phyloP scores from a whole-genome alignment of 1,284 basidiomycete species.

The Puccinia polysora region DNA sequence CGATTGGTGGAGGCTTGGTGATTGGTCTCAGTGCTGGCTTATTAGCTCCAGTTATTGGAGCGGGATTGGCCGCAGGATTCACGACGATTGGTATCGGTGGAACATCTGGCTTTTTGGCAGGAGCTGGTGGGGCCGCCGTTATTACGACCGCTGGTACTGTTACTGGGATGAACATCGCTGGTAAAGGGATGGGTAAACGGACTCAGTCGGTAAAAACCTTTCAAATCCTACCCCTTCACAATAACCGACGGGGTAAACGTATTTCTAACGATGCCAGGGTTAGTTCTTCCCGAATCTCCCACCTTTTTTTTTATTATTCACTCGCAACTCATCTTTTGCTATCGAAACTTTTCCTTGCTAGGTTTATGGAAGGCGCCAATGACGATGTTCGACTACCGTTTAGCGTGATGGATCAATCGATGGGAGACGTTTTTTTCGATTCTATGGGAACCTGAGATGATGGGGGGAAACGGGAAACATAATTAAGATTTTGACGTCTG shows the following conservation, averaged over 20 bases:
- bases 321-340: constrained; percentile 32
- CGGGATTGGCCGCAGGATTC: constrained; percentile 79
- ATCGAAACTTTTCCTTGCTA: constrained; percentile 51
- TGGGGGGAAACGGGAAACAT: constrained; percentile 85
- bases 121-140: constrained; percentile 80
- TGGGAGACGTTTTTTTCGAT: constrained; percentile 91
- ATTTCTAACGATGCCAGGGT: constrained; percentile 88
- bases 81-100: constrained; percentile 81
- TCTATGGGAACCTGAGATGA: constrained; percentile 96
- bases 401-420: constrained; percentile 84
- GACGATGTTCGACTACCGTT: constrained; percentile 90
- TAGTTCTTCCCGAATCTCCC: constrained; percentile 51
- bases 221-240: constrained; percentile 82
- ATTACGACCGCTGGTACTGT: constrained; percentile 89
- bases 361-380: constrained; percentile 80
- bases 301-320: constrained; percentile 31
- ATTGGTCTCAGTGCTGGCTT: constrained; percentile 88
- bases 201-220: constrained; percentile 86
- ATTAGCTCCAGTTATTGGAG: constrained; percentile 85
- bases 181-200: constrained; percentile 75
- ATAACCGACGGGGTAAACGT: constrained; percentile 91
- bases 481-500: constrained; percentile 76
- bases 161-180: constrained; percentile 82
- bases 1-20: constrained; percentile 77
- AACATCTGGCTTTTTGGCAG: constrained; percentile 77